These are phyloP conservation scores for Rhododendron vialii DNA, from an alignment of 148 eudicot genomes.

Conservation along the genomic window DNA sequence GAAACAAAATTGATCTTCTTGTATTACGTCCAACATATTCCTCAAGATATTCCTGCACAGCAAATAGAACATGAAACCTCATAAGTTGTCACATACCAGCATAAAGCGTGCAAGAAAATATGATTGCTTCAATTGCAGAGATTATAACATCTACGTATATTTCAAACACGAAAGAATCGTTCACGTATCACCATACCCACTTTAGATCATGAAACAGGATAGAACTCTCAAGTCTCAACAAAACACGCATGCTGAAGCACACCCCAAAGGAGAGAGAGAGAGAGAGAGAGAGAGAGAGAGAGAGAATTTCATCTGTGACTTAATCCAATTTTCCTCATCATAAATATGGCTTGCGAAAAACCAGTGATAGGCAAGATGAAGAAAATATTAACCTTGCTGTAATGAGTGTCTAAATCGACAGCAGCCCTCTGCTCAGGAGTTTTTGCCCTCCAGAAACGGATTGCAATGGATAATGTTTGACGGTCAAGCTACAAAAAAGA, in stretches of 20 bases:
- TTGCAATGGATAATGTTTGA: slow-evolving; percentile 61
- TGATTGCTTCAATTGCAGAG: background rate
- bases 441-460: slow-evolving; percentile 84
- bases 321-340: background rate
- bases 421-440: slow-evolving; percentile 96
- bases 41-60: slow-evolving; percentile 79
- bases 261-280: background rate
- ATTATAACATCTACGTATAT: background rate
- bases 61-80: slow-evolving; percentile 8
- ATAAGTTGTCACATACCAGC: slow-evolving; percentile 6
- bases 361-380: background rate
- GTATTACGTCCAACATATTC: slow-evolving; percentile 63
- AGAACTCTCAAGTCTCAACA: background rate
- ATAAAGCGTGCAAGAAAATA: background rate
- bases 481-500: slow-evolving; percentile 60
- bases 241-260: background rate
- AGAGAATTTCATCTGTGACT: background rate
- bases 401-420: slow-evolving; percentile 98
- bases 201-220: background rate
- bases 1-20: slow-evolving; percentile 68
- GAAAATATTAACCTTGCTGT: slow-evolving; percentile 53
- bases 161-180: background rate
- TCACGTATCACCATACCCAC: background rate
- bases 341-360: background rate
- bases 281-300: background rate